A percentile compares a stretch with the other conserved stretches of the same genome.
These are phyloP conservation scores for Corymbia calophylla DNA, from an alignment of 441 rosid species.

Conservation along the genomic window DNA sequence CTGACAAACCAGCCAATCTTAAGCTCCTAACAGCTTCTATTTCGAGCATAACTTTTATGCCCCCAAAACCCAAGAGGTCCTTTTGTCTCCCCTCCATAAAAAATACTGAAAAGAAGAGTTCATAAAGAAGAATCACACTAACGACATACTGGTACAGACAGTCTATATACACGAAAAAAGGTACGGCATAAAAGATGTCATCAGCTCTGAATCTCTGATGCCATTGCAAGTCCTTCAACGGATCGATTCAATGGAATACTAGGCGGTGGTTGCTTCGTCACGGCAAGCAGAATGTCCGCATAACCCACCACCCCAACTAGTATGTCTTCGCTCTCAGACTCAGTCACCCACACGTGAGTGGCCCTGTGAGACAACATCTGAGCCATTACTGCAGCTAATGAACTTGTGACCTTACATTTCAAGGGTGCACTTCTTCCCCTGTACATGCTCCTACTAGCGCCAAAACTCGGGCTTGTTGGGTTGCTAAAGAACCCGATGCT, in stretches of 20 bases:
- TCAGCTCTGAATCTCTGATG: constrained; percentile 46
- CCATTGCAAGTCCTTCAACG: constrained; percentile 21
- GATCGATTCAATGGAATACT: constrained; percentile 26
- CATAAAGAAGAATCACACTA: background rate
- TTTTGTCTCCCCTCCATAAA: background rate
- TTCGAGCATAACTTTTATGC: background rate
- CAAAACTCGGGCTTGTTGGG: constrained; percentile 35
- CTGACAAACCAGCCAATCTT: background rate
- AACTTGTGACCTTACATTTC: constrained; percentile 73
- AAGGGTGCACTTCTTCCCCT: constrained; percentile 90
- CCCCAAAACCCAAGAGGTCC: background rate
- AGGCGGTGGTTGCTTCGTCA: constrained; percentile 53
- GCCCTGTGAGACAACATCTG: constrained; percentile 95
- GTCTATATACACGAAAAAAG: background rate
- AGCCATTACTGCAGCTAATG: constrained; percentile 96
- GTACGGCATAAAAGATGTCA: background rate
- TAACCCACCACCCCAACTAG: constrained; percentile 86
- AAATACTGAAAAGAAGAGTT: background rate
- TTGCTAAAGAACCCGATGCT: constrained; percentile 65
- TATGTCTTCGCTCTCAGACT: constrained; percentile 64
- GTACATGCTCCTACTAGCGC: constrained; percentile 76
- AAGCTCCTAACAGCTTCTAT: background rate
- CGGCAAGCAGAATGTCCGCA: constrained; percentile 70
- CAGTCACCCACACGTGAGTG: constrained; percentile 93
- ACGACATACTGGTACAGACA: background rate